phyloP scores from a whole-genome alignment of 176 grass and related monocot genomes.

The sorghum (Sorghum bicolor) region DNA sequence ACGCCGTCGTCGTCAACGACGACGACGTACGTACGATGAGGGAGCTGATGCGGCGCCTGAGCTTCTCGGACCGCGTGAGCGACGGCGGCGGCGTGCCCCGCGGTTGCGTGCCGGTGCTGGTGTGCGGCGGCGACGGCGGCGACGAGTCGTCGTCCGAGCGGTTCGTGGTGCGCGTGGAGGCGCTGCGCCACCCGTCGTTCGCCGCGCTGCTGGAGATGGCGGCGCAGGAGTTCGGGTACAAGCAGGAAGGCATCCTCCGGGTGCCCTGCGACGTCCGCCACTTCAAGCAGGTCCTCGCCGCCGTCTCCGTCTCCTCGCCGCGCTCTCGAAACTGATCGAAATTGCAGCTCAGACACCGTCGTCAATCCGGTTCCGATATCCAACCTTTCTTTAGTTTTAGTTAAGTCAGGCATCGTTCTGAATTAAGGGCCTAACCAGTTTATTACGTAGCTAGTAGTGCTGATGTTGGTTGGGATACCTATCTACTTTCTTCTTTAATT shows the following conservation, averaged over 20 bases:
- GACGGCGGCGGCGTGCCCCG: constrained; percentile 34
- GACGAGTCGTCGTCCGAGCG: constrained; percentile 39
- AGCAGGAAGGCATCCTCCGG: constrained; percentile 62
- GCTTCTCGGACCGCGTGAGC: constrained; percentile 37
- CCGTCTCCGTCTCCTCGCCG: not conserved
- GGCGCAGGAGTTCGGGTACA: constrained; percentile 70
- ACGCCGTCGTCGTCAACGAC: not conserved
- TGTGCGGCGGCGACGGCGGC: constrained; percentile 24
- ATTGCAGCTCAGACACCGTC: not conserved
- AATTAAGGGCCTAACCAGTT: not conserved
- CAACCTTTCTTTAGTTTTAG: too few relatives aligned
- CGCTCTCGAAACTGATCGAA: not conserved
- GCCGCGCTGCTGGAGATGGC: constrained; percentile 51
- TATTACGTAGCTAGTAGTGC: not conserved
- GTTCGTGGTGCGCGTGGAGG: constrained; percentile 60
- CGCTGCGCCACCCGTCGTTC: constrained; percentile 58
- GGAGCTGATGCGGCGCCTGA: constrained; percentile 48
- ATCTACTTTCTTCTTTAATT: not conserved
- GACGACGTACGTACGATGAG: constrained; percentile 30
- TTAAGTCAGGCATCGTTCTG: not conserved
- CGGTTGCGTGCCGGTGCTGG: constrained; percentile 72
- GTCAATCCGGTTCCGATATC: not conserved
- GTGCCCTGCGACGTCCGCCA: constrained; percentile 54
- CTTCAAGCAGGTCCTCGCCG: constrained; percentile 45
- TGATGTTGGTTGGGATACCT: not conserved